Evolutionary conservation across 2,329 filamentous ascomycete species (phyloP).

Genomic region (Chaetomiaceae sp.): DNA sequence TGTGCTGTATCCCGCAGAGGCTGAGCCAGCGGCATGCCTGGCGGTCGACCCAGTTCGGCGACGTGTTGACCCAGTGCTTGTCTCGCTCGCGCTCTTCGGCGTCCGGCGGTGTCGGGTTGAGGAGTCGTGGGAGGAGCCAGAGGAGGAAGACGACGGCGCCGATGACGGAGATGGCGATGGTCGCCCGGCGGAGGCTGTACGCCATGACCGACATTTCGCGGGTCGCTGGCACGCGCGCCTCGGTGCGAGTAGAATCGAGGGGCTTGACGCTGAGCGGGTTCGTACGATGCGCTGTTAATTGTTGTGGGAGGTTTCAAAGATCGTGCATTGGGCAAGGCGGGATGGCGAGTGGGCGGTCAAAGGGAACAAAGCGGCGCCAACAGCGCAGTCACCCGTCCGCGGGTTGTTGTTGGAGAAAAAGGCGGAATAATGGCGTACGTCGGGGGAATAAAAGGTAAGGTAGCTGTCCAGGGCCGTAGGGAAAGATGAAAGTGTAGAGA

Average conservation of each 20-base stretch:
- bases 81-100: constrained; percentile 60
- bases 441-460: background rate
- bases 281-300: background rate
- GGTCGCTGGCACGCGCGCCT: background rate
- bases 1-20: constrained; percentile 72
- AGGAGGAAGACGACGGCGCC: constrained; percentile 43
- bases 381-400: background rate
- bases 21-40: constrained; percentile 75
- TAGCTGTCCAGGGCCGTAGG: background rate
- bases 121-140: constrained; percentile 48
- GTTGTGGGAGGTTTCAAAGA: background rate
- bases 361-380: background rate
- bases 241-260: background rate
- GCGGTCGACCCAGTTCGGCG: constrained; percentile 68
- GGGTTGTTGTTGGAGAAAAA: background rate
- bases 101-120: constrained; percentile 61
- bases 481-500: too few relatives aligned
- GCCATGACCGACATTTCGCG: constrained; percentile 5
- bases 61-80: constrained; percentile 63
- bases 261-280: too few relatives aligned
- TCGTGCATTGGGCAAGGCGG: background rate
- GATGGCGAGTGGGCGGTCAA: background rate
- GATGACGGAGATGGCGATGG: constrained; percentile 32
- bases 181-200: constrained; percentile 41
- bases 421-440: background rate